A percentile compares a stretch with the other conserved stretches of the same genome.
phyloP scores from a whole-genome alignment of 2,329 filamentous ascomycete genomes.

The Stachybotrys elegans region DNA sequence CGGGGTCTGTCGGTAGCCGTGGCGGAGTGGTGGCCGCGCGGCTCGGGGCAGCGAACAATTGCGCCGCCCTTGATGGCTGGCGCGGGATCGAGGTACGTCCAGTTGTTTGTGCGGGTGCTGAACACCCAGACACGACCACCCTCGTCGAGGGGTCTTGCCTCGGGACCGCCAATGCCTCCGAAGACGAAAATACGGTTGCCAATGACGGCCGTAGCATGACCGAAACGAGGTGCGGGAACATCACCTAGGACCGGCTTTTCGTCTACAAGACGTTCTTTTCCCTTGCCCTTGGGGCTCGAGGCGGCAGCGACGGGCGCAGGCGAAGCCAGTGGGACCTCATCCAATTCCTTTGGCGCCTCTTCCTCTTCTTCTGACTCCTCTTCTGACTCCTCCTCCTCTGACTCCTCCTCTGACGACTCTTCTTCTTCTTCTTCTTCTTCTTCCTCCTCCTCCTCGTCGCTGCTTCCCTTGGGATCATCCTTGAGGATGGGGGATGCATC shows the following conservation, averaged over 20 bases:
- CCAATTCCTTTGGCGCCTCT: slow-evolving; percentile 28
- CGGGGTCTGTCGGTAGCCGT: slow-evolving; percentile 53
- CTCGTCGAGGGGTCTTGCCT: slow-evolving; percentile 69
- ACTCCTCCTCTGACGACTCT: slow-evolving; percentile 20
- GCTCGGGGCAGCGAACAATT: slow-evolving; percentile 44
- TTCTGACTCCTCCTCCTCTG: slow-evolving; percentile 14
- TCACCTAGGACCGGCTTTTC: slow-evolving; percentile 26
- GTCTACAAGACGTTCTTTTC: slow-evolving; percentile 28
- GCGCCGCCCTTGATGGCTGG: slow-evolving; percentile 35
- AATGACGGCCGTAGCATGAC: slow-evolving; percentile 65
- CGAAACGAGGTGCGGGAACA: slow-evolving; percentile 64
- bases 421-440: not conserved
- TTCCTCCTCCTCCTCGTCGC: slow-evolving; percentile 4
- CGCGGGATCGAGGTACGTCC: slow-evolving; percentile 59
- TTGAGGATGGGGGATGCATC: not conserved
- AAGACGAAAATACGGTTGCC: slow-evolving; percentile 72
- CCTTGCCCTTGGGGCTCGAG: slow-evolving; percentile 28
- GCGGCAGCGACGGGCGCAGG: slow-evolving; percentile 17
- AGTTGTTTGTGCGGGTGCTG: slow-evolving; percentile 57
- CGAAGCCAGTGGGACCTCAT: slow-evolving; percentile 35
- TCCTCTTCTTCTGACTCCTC: slow-evolving; percentile 16
- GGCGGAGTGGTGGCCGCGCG: slow-evolving; percentile 68
- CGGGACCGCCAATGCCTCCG: slow-evolving; percentile 67
- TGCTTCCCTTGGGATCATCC: no score
- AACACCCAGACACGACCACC: slow-evolving; percentile 72